Evolutionary conservation across 2,329 filamentous ascomycete species (phyloP).

Genomic region (Claviceps quebecensis): DNA sequence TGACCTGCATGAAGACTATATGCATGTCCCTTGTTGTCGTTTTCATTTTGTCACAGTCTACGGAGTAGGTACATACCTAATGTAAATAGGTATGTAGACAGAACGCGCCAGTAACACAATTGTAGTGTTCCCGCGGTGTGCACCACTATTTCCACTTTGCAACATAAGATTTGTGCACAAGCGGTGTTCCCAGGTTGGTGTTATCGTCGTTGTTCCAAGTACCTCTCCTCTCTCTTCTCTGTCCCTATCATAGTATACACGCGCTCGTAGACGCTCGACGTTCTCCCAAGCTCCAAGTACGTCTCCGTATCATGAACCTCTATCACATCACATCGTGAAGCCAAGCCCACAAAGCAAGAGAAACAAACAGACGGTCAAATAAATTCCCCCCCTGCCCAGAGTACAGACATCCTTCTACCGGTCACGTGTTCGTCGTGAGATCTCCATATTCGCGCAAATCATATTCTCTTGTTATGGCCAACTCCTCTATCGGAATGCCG

Average conservation of each 20-base stretch:
- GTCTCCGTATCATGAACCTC: background rate
- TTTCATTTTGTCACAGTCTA: too few relatives aligned
- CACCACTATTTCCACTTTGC: background rate
- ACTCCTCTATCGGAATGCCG: constrained; percentile 31
- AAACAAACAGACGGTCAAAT: background rate
- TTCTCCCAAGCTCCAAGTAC: background rate
- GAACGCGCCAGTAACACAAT: too few relatives aligned
- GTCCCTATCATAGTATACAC: constrained; percentile 1
- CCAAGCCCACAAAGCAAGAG: constrained; percentile 1
- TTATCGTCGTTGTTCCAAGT: constrained; percentile 1
- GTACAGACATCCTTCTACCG: background rate
- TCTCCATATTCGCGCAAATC: background rate
- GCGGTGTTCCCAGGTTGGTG: background rate
- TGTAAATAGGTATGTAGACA: too few relatives aligned
- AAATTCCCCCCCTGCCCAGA: background rate
- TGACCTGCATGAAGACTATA: too few relatives aligned
- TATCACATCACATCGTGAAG: background rate
- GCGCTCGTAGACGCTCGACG: constrained; percentile 2
- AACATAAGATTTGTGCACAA: background rate
- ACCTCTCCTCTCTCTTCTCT: background rate
- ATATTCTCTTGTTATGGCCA: background rate
- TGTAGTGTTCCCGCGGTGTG: background rate
- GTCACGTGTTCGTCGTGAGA: background rate
- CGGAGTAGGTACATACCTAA: too few relatives aligned
- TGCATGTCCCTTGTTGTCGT: too few relatives aligned